A percentile compares a stretch with the other conserved stretches of the same genome.
Evolutionary conservation across 768 basidiomycete species (phyloP).

Genomic region (Kwoniella heveanensis): DNA sequence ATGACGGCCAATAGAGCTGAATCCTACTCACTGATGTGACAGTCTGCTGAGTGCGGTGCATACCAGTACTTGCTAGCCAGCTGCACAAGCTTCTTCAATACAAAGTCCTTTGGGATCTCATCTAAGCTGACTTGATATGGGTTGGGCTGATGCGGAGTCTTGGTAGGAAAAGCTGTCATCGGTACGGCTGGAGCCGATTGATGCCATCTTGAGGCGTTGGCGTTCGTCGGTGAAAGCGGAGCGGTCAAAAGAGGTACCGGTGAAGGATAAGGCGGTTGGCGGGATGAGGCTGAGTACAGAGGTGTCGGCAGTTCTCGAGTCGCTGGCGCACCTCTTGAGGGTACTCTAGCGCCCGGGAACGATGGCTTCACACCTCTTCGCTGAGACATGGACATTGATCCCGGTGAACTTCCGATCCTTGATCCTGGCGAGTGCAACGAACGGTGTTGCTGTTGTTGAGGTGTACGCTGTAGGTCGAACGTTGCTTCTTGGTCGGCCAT

Average conservation of each 20-base stretch:
- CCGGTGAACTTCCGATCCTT: conserved; percentile 8
- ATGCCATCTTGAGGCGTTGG: conserved; percentile 5
- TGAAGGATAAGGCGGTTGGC: conserved; percentile 13
- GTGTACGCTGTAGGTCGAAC: background rate
- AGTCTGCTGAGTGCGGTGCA: conserved; percentile 19
- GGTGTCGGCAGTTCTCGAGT: conserved; percentile 17
- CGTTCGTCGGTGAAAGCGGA: conserved; percentile 8
- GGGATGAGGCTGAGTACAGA: conserved; percentile 11
- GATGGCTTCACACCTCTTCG: conserved; percentile 11
- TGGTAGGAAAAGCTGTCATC: background rate
- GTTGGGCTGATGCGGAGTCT: conserved; percentile 5
- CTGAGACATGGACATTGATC: conserved; percentile 27
- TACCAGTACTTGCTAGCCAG: conserved; percentile 24
- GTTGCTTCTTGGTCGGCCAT: background rate
- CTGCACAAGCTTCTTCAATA: conserved; percentile 19
- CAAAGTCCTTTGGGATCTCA: conserved; percentile 27
- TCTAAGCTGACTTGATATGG: conserved; percentile 21
- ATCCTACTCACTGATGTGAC: conserved; percentile 19
- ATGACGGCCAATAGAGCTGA: too few relatives aligned
- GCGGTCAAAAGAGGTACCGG: conserved; percentile 9
- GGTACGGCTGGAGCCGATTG: conserved; percentile 18
- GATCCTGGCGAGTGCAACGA: conserved; percentile 3
- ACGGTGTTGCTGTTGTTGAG: conserved; percentile 5
- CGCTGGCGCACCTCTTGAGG: background rate
- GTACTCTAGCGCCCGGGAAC: conserved; percentile 14